Base-by-base conservation (phyloP, 1,284 basidiomycete species). In the Neolentinus lepideus region DNA sequence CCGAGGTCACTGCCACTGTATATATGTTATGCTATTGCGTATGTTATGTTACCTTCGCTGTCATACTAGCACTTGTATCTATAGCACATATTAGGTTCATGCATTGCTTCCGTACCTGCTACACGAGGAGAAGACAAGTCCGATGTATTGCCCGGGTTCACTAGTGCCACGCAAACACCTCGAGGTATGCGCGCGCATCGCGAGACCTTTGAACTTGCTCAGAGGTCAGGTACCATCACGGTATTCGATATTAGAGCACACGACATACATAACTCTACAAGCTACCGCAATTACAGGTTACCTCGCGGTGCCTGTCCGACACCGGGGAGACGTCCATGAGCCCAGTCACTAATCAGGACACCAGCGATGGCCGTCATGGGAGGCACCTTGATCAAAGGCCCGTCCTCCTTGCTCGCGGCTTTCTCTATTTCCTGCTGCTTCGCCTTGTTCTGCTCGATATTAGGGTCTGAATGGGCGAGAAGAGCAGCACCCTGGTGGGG, bases 301-400 rank as follows among this genome's bases (percentile, higher is more conserved):
- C 68, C 70, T 59, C 63, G 70, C 27, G 56, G 53, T n/a, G 47
- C 19, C 21, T 43, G 53, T 12, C 35, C 56, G 12, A 56, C 57
- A 6, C 60, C 61, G 16, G 62, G 64, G 24, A 67, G 70, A 56
- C 71, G 72, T 6, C 79, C 79, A 38, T 77, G 69, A 0, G 79
- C 84, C 88, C 88, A 90, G 50, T 83, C 78, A 36, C 76, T 71
- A 53, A 90, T 82, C 58, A 91, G 68, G 36, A 84, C 77, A 26
- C 88, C 85, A 0, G 86, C 89, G 58, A 90, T 85, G 3, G 88
- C 85, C 3, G 81, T 87, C 35, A 69, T 64, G 1, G 83, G 81
- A 1, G 86, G 86, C n/a, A 93, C 71, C 60, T 79, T 79, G 69
- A 92, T 85, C 6, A 79, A 69, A 2, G 77, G 75, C 54, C 75